Base-by-base conservation (phyloP, 768 basidiomycete species). In the Amylocystis lapponica region DNA sequence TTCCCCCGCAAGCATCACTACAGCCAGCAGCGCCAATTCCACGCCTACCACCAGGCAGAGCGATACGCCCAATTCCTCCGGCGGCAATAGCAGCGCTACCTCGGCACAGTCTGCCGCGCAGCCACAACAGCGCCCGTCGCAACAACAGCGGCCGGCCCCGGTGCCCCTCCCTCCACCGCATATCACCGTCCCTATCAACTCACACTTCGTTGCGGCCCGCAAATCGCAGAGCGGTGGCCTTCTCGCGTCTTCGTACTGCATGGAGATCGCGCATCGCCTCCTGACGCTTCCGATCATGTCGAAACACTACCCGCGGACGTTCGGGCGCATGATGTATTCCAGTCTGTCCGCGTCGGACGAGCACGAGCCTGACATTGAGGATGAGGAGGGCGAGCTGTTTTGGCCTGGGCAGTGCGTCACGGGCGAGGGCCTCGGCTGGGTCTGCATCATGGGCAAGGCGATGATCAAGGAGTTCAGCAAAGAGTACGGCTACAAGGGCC, bases 381-480 rank as follows among this genome's bases (percentile, higher is more conserved):
- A 90, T 52, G 83, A 87, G 50, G 86, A 87, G 59, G 84, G 86
- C 50, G 87, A 89, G 55, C 67, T 90, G n/a, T 86, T 79, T 56
- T 89, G 86, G 87, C 87, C 86, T 0, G 80, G 80, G 32, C 81
- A 86, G 54, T 70, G 75, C 27, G 68, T 79, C 45, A 83, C 75
- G 23, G 85, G 84, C 32, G 83, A 86, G 60, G 87, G 87, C 37
- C 70, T 90, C 23, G 87, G 82, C 17, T 90, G 87, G 87, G 79
- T 88, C n/a, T 89, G 86, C 60, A 68, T 84, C 22, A 82, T 90
- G 78, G 86, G 86, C 53, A 85, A 83, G 58, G 81, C 86, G 30
- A 90, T 90, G 87, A 78, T 90, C 56, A 79, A 75, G 53, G 87
- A 90, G 56, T 83, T 86, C 54, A 85, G 86, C 49, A 80, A 78